These are phyloP conservation scores for Sugiyamaella qingdaonensis DNA, from an alignment of 805 yeast genomes.

Conservation along the genomic window DNA sequence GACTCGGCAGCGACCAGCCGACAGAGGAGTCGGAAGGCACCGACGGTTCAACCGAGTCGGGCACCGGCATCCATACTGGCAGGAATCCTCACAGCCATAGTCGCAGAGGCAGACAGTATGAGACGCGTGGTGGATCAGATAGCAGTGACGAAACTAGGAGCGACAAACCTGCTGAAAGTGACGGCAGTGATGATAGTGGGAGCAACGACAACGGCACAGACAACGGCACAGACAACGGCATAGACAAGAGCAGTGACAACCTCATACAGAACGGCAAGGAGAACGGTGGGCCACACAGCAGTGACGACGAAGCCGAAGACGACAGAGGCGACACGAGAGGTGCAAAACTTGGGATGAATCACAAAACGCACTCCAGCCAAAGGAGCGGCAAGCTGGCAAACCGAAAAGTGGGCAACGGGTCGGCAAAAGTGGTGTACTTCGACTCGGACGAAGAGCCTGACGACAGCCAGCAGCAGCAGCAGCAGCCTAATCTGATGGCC, in stretches of 20 bases:
- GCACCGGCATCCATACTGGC: neutral
- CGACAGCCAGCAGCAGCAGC: neutral
- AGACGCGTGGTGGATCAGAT: neutral
- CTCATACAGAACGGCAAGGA: no score
- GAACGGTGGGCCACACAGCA: no score
- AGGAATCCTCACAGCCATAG: neutral
- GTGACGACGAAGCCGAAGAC: no score
- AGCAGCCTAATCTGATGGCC: neutral
- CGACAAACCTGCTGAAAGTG: neutral
- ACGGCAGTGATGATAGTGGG: neutral
- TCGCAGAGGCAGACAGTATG: neutral
- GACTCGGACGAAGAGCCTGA: conserved; percentile 24
- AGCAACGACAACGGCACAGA: no score
- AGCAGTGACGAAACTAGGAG: neutral
- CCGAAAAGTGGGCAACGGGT: neutral
- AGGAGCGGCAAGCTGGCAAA: neutral
- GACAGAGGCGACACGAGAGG: no score
- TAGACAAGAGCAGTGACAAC: no score
- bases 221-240: no score
- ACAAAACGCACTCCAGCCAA: neutral
- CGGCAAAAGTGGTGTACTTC: conserved; percentile 5
- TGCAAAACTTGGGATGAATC: no score
- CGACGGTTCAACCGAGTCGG: neutral
- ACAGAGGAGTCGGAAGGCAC: neutral
- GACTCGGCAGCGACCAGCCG: neutral